Evolutionary conservation across 768 basidiomycete genomes (phyloP).

Genomic region (Chlorophyllum brunneum): DNA sequence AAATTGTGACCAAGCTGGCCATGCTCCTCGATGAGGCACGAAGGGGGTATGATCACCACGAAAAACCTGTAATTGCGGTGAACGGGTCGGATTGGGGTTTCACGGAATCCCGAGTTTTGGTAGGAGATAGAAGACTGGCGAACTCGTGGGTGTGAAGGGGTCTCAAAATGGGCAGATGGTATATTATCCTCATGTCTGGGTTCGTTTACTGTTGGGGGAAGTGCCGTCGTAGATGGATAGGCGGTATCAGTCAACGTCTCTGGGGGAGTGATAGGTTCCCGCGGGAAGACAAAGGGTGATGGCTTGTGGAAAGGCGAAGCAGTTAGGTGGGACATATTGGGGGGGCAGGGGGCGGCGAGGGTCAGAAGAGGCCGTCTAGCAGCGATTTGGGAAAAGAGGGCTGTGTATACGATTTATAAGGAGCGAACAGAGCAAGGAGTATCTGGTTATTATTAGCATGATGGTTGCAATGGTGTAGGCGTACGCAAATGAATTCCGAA

Average conservation of each 20-base stretch:
- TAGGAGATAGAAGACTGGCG: conserved; percentile 44
- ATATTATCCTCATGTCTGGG: conserved; percentile 7
- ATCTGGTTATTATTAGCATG: conserved; percentile 5
- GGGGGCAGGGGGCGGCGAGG: background rate
- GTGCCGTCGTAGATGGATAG: background rate
- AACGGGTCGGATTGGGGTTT: conserved; percentile 35
- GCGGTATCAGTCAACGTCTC: conserved; percentile 28
- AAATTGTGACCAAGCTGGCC: conserved; percentile 56
- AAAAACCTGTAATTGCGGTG: conserved; percentile 48
- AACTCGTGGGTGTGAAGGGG: conserved; percentile 26
- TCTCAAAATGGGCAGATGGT: conserved; percentile 32
- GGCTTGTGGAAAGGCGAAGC: conserved; percentile 42
- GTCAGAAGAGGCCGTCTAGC: background rate
- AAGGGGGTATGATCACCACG: conserved; percentile 64
- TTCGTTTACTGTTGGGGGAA: conserved; percentile 15
- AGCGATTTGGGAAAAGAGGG: background rate
- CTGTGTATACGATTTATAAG: conserved; percentile 1
- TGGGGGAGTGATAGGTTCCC: conserved; percentile 36
- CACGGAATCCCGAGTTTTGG: conserved; percentile 42
- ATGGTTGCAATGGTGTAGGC: background rate
- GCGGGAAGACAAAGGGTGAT: conserved; percentile 42
- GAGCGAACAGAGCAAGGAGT: conserved; percentile 1
- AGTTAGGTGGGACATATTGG: conserved; percentile 39
- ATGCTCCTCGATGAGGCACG: conserved; percentile 53
- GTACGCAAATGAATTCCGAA: background rate